Base-by-base conservation (phyloP, 352 stramenopile genomes). In the Globisporangium heterothallicum region DNA sequence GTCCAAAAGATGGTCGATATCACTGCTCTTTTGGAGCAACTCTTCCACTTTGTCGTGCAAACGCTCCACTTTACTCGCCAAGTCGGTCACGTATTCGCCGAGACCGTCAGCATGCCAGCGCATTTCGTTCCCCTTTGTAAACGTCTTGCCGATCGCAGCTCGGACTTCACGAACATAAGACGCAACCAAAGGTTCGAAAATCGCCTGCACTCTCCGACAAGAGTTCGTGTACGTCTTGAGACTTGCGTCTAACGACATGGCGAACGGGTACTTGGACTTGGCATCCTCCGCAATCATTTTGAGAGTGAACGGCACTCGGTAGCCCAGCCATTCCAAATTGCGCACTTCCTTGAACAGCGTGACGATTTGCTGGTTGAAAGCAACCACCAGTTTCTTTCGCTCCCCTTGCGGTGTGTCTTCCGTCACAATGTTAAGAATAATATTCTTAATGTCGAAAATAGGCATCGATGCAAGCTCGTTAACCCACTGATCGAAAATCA, bases 21-120 rank as follows among this genome's bases (percentile, higher is more conserved):
- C 90, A 46, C 80, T 80, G 30, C 92, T 96, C 52, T 98, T 97
- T 51, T 88, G 64, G 25, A 97, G 62, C 22, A 99, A 72, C 25
- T 98, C 95, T 57, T 99, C 95, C 12, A 99, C 93, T 56, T 98
- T 97, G 55, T 99, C 97, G 56, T 99, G 96, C 40, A 99, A 84
- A 30, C 82, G 86, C 49, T 97, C 94, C 1, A 99, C 96, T 52
- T 98, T 92, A 25, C 88, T 80, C 22, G 94, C 78, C 46, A 97
- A 70, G 51, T 95, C 79, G 3, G 70, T 78, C 8, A 97, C 88
- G 53, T 95, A 96, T 24, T 96, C 81, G 5, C 74, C 81, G 22
- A 97, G 60, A 18, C 81, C 72, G 50, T 96, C 82, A n/a, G 84
- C 82, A 63, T 94, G 85, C 81, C 81, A 94, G 42, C 82, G 70